Evolutionary conservation across 2,329 filamentous ascomycete genomes (phyloP).

Genomic region (Emergomyces africanus): DNA sequence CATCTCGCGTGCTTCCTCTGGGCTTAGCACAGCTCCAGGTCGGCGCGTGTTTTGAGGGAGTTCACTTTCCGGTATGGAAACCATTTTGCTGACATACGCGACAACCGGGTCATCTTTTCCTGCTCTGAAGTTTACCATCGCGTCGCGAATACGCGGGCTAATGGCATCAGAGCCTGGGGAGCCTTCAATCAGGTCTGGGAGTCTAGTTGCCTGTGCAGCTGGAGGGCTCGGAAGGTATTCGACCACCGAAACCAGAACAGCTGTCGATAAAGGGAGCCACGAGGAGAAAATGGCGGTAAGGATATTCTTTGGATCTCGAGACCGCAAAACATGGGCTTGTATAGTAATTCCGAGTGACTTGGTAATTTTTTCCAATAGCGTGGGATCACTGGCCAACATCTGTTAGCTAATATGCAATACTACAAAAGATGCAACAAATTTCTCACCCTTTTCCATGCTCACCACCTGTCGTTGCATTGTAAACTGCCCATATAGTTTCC

Average conservation of each 20-base stretch:
- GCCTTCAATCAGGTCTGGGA: slow-evolving; percentile 64
- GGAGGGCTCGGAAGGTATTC: slow-evolving; percentile 82
- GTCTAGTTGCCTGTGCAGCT: slow-evolving; percentile 62
- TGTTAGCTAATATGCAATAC: neutral
- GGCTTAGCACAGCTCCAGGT: slow-evolving; percentile 57
- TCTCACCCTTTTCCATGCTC: slow-evolving; percentile 67
- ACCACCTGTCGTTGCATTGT: slow-evolving; percentile 75
- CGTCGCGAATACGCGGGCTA: slow-evolving; percentile 55
- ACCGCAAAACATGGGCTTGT: slow-evolving; percentile 69
- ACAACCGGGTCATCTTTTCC: slow-evolving; percentile 63
- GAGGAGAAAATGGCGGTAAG: slow-evolving; percentile 75
- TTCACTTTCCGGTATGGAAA: slow-evolving; percentile 86
- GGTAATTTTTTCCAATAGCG: slow-evolving; percentile 81
- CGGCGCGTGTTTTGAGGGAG: slow-evolving; percentile 69
- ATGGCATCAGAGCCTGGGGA: slow-evolving; percentile 68
- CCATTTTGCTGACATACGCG: slow-evolving; percentile 97
- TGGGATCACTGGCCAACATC: slow-evolving; percentile 45
- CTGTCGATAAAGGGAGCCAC: slow-evolving; percentile 89
- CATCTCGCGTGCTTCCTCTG: slow-evolving; percentile 80
- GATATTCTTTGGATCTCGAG: slow-evolving; percentile 69
- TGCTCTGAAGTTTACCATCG: slow-evolving; percentile 69
- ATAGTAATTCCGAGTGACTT: slow-evolving; percentile 79
- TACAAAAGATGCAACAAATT: neutral
- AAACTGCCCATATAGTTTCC: slow-evolving; percentile 92
- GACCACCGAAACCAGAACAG: slow-evolving; percentile 82